phyloP scores from a whole-genome alignment of 2,329 filamentous ascomycete species.

The Mycosphaerella arachidis region DNA sequence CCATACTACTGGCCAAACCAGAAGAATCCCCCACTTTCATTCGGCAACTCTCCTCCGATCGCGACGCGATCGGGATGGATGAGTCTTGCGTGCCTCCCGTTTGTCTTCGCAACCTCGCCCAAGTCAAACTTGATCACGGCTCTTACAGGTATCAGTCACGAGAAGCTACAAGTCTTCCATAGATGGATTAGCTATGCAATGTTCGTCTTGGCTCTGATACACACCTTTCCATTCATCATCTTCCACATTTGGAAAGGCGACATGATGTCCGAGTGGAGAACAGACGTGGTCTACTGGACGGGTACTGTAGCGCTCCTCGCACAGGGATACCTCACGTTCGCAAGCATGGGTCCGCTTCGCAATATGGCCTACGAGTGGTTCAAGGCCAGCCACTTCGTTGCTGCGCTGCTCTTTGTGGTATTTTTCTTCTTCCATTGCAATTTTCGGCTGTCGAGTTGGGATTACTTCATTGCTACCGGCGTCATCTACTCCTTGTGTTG shows the following conservation, averaged over 20 bases:
- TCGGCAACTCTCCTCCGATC: constrained; percentile 51
- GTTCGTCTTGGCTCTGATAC: constrained; percentile 53
- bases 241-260: constrained; percentile 47
- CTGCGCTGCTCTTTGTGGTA: constrained; percentile 51
- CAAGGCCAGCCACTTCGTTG: constrained; percentile 53
- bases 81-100: constrained; percentile 49
- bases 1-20: constrained; percentile 52
- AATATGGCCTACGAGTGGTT: constrained; percentile 58
- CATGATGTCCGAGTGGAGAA: constrained; percentile 46
- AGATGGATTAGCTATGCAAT: constrained; percentile 53
- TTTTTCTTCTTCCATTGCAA: constrained; percentile 61
- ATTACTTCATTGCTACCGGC: constrained; percentile 56
- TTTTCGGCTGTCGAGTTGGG: constrained; percentile 51
- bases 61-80: constrained; percentile 52
- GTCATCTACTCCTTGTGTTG: constrained; percentile 49
- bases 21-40: constrained; percentile 28
- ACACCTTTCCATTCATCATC: constrained; percentile 58
- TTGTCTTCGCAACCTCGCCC: constrained; percentile 40
- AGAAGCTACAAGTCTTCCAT: constrained; percentile 55
- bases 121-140: constrained; percentile 55
- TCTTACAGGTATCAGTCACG: constrained; percentile 53
- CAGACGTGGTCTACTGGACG: constrained; percentile 50
- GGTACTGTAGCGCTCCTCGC: constrained; percentile 52
- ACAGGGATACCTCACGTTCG: constrained; percentile 44
- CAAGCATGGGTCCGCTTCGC: constrained; percentile 50